Percentiles rank a stretch among this genome's conserved stretches.
phyloP scores from a whole-genome alignment of 2,329 filamentous ascomycete genomes.

The Cryphonectria carpinicola region DNA sequence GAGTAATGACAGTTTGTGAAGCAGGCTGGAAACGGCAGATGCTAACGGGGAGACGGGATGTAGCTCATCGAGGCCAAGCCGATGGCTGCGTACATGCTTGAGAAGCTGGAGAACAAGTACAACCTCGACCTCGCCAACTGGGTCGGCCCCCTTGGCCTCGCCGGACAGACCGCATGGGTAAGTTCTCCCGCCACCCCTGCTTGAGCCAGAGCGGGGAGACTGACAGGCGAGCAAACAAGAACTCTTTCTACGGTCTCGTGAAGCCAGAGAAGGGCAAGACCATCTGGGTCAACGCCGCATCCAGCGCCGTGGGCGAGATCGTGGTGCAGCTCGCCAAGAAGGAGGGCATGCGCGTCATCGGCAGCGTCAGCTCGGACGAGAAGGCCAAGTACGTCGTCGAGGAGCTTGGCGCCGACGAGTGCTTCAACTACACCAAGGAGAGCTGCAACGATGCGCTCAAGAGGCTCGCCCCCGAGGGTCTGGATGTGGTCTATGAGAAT shows the following conservation, averaged over 20 bases:
- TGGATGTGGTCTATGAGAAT: conserved; percentile 84
- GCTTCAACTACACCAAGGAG: conserved; percentile 84
- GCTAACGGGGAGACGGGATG: conserved; percentile 40
- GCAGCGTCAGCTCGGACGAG: conserved; percentile 75
- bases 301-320: conserved; percentile 74
- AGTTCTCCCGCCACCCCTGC: not conserved
- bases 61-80: conserved; percentile 24
- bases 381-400: conserved; percentile 74
- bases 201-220: not conserved
- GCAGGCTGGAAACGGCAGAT: not conserved
- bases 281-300: conserved; percentile 76
- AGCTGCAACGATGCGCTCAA: conserved; percentile 64
- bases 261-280: conserved; percentile 77
- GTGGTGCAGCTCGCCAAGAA: conserved; percentile 79
- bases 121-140: conserved; percentile 64
- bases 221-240: conserved; percentile 34
- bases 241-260: conserved; percentile 74
- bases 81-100: conserved; percentile 26
- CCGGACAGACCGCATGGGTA: conserved; percentile 72
- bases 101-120: conserved; percentile 67
- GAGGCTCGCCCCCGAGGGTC: conserved; percentile 70
- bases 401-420: conserved; percentile 71
- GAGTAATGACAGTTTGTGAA: conserved; percentile 31
- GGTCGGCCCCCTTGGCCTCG: conserved; percentile 75
- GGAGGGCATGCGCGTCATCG: conserved; percentile 74